Evolutionary conservation across 257 asterid genomes (phyloP).

Genomic region (Gynochthodes officinalis): DNA sequence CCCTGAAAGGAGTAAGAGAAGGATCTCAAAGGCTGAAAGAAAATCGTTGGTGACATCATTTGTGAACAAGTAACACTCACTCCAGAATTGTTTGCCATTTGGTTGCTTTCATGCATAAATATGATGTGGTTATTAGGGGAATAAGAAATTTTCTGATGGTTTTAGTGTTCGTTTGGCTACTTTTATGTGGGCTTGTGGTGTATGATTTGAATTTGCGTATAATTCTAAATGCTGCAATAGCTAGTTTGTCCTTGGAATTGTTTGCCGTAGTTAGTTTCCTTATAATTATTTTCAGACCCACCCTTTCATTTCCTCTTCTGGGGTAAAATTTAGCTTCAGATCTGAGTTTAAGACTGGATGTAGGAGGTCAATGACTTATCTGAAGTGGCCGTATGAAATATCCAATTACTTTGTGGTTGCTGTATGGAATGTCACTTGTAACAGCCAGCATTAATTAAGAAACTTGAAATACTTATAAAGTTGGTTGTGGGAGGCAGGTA

Average conservation of each 20-base stretch:
- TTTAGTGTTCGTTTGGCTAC: not conserved
- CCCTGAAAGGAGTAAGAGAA: slow-evolving; percentile 32
- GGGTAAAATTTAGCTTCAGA: not conserved
- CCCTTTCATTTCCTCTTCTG: not conserved
- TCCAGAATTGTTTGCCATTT: not conserved
- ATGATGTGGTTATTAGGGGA: not conserved
- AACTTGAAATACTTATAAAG: not conserved
- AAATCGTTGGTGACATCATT: slow-evolving; percentile 47
- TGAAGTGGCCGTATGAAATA: no score
- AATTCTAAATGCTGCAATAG: not conserved
- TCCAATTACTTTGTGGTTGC: not conserved
- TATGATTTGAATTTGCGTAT: not conserved
- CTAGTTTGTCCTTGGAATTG: no score
- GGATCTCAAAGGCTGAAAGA: slow-evolving; percentile 50
- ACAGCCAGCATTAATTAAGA: not conserved
- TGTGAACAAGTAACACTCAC: slow-evolving; percentile 49
- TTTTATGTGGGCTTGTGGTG: not conserved
- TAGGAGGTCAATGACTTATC: not conserved
- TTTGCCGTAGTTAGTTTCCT: not conserved
- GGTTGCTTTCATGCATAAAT: not conserved
- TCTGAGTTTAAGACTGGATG: not conserved
- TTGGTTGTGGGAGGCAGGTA: not conserved
- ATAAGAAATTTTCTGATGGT: not conserved
- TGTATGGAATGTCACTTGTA: not conserved
- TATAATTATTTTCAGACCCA: not conserved